These are phyloP conservation scores for Amphibolis antarctica DNA, from an alignment of 106 monocot species.

Conservation along the genomic window DNA sequence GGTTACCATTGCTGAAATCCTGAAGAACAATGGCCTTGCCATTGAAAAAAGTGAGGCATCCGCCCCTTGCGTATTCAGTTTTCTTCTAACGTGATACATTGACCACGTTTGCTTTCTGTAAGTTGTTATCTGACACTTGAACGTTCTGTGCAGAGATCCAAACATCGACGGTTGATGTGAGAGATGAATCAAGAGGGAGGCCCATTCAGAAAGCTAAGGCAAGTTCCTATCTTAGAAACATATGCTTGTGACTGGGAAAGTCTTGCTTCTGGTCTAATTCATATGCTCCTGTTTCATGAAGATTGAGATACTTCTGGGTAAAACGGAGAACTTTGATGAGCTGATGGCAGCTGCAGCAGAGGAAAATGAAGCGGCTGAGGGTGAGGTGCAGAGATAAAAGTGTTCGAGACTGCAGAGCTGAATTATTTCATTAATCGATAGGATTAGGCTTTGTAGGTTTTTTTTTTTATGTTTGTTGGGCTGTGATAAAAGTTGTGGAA, in stretches of 20 bases:
- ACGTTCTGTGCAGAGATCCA: constrained; percentile 31
- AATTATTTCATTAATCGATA: background rate
- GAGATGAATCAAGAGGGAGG: constrained; percentile 53
- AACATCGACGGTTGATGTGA: constrained; percentile 67
- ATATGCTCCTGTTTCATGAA: constrained; percentile 3
- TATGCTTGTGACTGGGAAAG: no score
- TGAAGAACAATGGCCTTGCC: constrained; percentile 73
- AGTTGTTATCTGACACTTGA: background rate
- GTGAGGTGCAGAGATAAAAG: constrained; percentile 41
- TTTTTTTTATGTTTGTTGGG: no score
- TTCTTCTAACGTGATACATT: no score
- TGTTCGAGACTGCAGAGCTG: background rate
- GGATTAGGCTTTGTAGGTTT: background rate
- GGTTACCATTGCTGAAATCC: constrained; percentile 68
- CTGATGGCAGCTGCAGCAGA: constrained; percentile 57
- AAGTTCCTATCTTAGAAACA: background rate
- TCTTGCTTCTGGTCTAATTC: background rate
- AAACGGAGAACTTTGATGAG: constrained; percentile 71
- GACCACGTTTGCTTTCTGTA: background rate
- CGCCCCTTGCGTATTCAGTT: constrained; percentile 15
- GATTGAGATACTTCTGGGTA: constrained; percentile 63
- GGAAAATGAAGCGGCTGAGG: constrained; percentile 35
- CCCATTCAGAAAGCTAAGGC: constrained; percentile 76
- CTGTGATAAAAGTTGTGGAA: no score
- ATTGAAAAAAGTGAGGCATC: constrained; percentile 53